phyloP scores from a whole-genome alignment of 164 flowering plant genomes.

The Liquidambar formosana region DNA sequence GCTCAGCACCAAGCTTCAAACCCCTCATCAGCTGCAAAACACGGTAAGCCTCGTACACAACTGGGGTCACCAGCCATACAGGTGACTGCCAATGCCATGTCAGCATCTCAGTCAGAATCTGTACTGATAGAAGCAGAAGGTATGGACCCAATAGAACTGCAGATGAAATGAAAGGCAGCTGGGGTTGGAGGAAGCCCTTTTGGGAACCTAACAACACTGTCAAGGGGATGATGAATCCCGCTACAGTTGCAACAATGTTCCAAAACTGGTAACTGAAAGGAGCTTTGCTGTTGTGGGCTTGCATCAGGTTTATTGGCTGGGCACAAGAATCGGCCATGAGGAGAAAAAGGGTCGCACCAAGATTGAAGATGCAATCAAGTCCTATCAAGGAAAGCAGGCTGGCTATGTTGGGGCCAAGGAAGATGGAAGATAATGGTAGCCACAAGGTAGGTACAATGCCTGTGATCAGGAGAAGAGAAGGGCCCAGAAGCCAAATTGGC shows the following conservation, averaged over 20 bases:
- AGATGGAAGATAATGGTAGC: slow-evolving; percentile 81
- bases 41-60: slow-evolving; percentile 83
- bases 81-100: slow-evolving; percentile 96
- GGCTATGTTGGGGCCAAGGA: slow-evolving; percentile 80
- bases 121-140: slow-evolving; percentile 74
- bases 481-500: slow-evolving; percentile 95
- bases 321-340: slow-evolving; percentile 90
- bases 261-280: slow-evolving; percentile 74
- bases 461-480: slow-evolving; percentile 65
- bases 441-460: slow-evolving; percentile 90
- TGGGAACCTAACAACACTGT: slow-evolving; percentile 44
- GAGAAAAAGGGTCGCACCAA: slow-evolving; percentile 84
- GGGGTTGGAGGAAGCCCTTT: slow-evolving; percentile 64
- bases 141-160: slow-evolving; percentile 75
- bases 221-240: slow-evolving; percentile 66
- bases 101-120: slow-evolving; percentile 77
- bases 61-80: slow-evolving; percentile 88
- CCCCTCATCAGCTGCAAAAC: slow-evolving; percentile 88
- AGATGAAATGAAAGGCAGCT: slow-evolving; percentile 56
- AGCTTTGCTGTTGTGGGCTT: slow-evolving; percentile 42
- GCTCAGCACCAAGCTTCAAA: slow-evolving; percentile 71
- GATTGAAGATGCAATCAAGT: slow-evolving; percentile 82
- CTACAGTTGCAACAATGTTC: slow-evolving; percentile 65
- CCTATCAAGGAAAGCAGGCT: slow-evolving; percentile 85
- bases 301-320: slow-evolving; percentile 38